Base-by-base conservation (phyloP, 2,329 filamentous ascomycete genomes). In the Helminthosporium solani region DNA sequence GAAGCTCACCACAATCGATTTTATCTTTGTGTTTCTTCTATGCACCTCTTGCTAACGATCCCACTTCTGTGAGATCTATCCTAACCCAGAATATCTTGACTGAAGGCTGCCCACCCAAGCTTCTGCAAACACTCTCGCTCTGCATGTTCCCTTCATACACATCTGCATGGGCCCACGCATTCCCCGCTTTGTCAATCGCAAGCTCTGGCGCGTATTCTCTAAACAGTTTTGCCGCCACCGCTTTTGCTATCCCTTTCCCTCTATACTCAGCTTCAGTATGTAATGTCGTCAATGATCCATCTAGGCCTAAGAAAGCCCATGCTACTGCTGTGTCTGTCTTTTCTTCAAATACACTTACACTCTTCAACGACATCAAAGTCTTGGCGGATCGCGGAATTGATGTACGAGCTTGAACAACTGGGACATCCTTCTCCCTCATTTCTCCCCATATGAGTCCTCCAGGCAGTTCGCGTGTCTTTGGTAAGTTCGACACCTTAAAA, bases 271-370 rank as follows among this genome's bases (percentile, higher is more conserved):
- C 72, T 63, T 86, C 83, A 42, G 79, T 82, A 61, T 86, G 81
- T 28, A 87, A 65, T 23, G 78, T 79, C 9, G 76, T 79, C 14
- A 86, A 62, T n/a, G 79, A 82, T 1, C 78, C 83, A 57, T 87
- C 84, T 2, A 78, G 70, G 0, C 81, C 83, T 68, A 74, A 56
- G 43, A 88, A 86, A 0, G 78, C 79, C 86, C 86, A 89, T 0
- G 84, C 81, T 4, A 88, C 69, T 0, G 78, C 75, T 1, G 70
- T 76, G 1, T 73, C 75, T 63, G 60, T 47, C 69, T 56, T 20
- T 79, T 62, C 11, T 69, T 78, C 51, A 46, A 63, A 75, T 65
- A 59, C 70, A 74, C 61, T 63, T n/a, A 68, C 56, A 19, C 60
- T 68, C 7, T 71, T 70, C 40, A 76, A 42, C 23, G 66, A 61